Evolutionary conservation across 1,139 yeast species (phyloP).

Genomic region (Yamadazyma songkhlaensis): DNA sequence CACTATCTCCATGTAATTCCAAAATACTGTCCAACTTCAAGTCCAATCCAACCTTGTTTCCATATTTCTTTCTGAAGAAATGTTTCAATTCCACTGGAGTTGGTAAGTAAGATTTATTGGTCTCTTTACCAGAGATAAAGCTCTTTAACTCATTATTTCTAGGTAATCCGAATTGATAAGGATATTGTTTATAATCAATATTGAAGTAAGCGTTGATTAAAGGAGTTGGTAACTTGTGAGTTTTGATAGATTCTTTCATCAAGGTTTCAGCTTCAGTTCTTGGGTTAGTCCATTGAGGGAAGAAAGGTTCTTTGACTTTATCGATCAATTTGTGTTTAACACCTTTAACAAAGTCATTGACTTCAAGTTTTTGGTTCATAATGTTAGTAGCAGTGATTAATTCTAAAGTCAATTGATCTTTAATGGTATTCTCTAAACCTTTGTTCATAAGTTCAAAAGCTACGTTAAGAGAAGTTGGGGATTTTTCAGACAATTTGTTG

Average conservation of each 20-base stretch:
- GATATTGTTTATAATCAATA: conserved; percentile 60
- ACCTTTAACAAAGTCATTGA: conserved; percentile 70
- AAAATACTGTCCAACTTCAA: conserved; percentile 55
- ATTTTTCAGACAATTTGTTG: conserved; percentile 55
- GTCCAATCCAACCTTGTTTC: conserved; percentile 60
- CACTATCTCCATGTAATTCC: conserved; percentile 59
- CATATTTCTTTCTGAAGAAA: conserved; percentile 52
- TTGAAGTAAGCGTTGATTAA: conserved; percentile 46
- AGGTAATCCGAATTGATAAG: conserved; percentile 81
- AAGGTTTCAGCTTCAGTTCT: conserved; percentile 21
- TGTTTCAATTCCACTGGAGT: conserved; percentile 63
- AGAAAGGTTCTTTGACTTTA: conserved; percentile 52
- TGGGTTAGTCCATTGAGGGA: conserved; percentile 49
- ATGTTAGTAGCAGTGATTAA: conserved; percentile 75
- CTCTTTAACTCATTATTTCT: conserved; percentile 54
- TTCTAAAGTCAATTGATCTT: conserved; percentile 70
- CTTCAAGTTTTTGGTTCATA: conserved; percentile 54
- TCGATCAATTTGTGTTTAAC: conserved; percentile 68
- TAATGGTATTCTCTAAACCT: conserved; percentile 58
- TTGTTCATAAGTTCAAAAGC: conserved; percentile 67
- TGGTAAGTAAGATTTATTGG: conserved; percentile 62
- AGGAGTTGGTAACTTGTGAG: conserved; percentile 33
- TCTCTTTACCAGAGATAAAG: conserved; percentile 64
- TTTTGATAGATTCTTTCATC: conserved; percentile 22
- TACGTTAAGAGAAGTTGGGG: conserved; percentile 77